Evolutionary conservation across 192 early-diverging fungal species (phyloP), one percentile per base, ranked within the genome.

Genomic region (Umbelopsis sp.): DNA sequence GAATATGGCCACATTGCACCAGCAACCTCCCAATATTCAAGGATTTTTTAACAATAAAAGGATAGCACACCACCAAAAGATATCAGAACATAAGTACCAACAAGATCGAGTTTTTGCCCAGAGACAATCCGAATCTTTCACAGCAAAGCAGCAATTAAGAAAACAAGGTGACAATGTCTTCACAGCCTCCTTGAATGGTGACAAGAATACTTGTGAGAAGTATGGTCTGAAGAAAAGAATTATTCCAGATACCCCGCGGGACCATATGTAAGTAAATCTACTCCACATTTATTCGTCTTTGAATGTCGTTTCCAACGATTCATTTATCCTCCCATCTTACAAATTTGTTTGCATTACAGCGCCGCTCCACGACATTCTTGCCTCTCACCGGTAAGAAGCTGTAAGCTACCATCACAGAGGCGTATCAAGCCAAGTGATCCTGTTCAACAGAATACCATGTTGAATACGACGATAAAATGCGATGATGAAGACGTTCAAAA

Each of bases 1-100:
- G 56, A 62, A 62, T 62, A 62, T 62, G 56, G 14, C 56, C 12
- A 62, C 56, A 11, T 32, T 62, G 56, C 56, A 62, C 25, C 56
- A 62, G 31, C 56, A 29, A 62, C 56, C 56, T 62, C 11, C 31
- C 31, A 22, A 62, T 62, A 34, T 62, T 20, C 56, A 49, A 16
- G 4, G 4, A 49, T 17, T 21, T 16, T 21, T 34, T 36, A 3
- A 16, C 3, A 62, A 62, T 32, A 29, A 32, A 62, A 62, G 31
- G 34, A 5, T 62, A 5, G 6, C 8, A 2, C 56, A 62, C 26
- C 56, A 34, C 17, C 56, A 26, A 34, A 7, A 29, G 14, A 1
- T 20, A 36, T 16, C 34, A 12, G 56, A 62, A 17, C 56, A 62
- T 26, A 62, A 62, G 29, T 62, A 62, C n/a, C 24, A 34, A 16